Evolutionary conservation across 192 early-diverging fungal species (phyloP), one percentile per base, ranked within the genome.

Genomic region (Rhizoclosmatium globosum): DNA sequence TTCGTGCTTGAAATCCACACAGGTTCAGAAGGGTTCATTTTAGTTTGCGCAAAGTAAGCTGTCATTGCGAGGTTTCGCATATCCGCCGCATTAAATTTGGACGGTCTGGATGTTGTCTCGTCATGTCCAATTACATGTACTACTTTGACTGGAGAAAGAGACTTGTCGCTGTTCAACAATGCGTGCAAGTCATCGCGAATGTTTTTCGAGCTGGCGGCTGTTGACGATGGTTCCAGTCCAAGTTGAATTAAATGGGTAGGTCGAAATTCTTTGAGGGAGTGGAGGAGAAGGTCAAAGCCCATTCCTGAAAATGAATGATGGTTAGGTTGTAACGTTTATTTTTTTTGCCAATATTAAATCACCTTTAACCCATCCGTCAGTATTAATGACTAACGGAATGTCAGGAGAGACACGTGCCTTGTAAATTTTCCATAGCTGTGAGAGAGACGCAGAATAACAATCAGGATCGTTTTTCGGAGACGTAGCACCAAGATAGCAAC

Each of bases 291-390:
- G 78, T 96, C 93, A 65, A 95, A 91, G 9, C 97, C 97, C 78
- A 95, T 88, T 3, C 91, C 87, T 88, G 59, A 17, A 66, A 53
- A 53, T 13, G 50, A 17, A 17, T 53, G 50, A 17, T 7, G 17
- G 50, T 53, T 53, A 17, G 17, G 50, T 7, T 17, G 50, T 53
- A 7, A 53, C 6, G 6, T 13, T 0, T 53, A 53, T 53, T 53
- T 53, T n/a, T 53, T 53, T 17, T 53, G 31, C 13, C 79, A 58
- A 41, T 66, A 59, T 74, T 2, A 23, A 78, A 42, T 65, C 62
- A 90, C 92, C 96, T 80, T 92, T 95, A 47, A 94, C 85, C 96
- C 96, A 99, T 0, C 97, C 97, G 74, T 95, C 93, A 2, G 96
- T 98, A 82, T 99, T 99, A 47, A 99, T 89, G 7, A 99, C 89